A percentile compares a stretch with the other conserved stretches of the same genome.
phyloP scores from a whole-genome alignment of 305 asterid genomes.

The Salvia sclarea region DNA sequence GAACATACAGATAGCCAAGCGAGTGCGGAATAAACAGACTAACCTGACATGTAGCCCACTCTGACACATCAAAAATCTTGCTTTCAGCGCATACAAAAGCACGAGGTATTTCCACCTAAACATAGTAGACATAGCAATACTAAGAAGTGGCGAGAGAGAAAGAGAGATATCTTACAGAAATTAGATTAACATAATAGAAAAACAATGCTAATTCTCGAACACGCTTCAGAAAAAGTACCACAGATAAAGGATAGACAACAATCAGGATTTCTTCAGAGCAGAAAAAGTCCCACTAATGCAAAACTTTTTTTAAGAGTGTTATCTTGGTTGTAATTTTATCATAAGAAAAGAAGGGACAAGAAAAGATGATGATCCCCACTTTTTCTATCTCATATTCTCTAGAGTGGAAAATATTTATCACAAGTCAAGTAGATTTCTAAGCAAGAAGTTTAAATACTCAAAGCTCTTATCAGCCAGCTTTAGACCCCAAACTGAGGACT shows the following conservation, averaged over 20 bases:
- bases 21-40: constrained; percentile 30
- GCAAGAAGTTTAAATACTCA: not conserved
- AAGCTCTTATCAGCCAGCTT: constrained; percentile 7
- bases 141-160: not conserved
- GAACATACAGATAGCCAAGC: constrained; percentile 5
- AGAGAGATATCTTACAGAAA: not conserved
- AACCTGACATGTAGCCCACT: constrained; percentile 99
- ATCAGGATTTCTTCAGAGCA: constrained; percentile 15
- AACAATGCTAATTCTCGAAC: constrained; percentile 14
- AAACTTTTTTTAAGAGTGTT: not conserved
- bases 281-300: not conserved
- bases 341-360: too few species aligned
- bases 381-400: too few species aligned
- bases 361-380: too few species aligned
- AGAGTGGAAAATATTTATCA: too few species aligned
- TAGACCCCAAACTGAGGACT: constrained; percentile 3
- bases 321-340: too few species aligned
- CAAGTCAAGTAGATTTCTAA: not conserved
- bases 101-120: constrained; percentile 94
- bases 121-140: not conserved
- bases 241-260: not conserved
- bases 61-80: constrained; percentile 95
- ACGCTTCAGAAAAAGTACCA: constrained; percentile 18
- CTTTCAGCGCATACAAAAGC: constrained; percentile 99
- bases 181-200: not conserved